Evolutionary conservation across 1,139 yeast genomes (phyloP).

Genomic region (Geotrichum siamense): DNA sequence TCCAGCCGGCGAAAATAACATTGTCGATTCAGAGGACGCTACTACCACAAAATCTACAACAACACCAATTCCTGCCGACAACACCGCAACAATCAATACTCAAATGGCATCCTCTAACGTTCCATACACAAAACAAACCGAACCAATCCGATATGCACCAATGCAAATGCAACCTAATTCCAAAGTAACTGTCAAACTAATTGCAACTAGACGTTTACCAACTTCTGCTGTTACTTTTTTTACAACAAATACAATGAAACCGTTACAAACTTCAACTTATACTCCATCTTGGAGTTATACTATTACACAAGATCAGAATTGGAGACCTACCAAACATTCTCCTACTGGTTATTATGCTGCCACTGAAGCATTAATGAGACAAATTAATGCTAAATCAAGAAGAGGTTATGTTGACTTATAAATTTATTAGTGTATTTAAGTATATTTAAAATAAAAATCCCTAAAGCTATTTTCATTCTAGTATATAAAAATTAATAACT

Average conservation of each 20-base stretch:
- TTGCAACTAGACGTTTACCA: constrained; percentile 34
- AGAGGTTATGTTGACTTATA: constrained; percentile 16
- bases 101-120: constrained; percentile 37
- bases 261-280: constrained; percentile 51
- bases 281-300: constrained; percentile 84
- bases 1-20: constrained; percentile 33
- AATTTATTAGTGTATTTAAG: not conserved
- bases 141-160: constrained; percentile 70
- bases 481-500: not conserved
- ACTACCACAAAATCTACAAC: constrained; percentile 52
- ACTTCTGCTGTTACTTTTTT: constrained; percentile 61
- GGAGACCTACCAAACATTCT: constrained; percentile 39
- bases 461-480: not conserved
- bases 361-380: constrained; percentile 19
- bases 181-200: constrained; percentile 43
- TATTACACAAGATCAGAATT: constrained; percentile 52
- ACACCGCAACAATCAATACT: constrained; percentile 32
- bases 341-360: constrained; percentile 29
- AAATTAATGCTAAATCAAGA: constrained; percentile 17
- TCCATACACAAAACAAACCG: constrained; percentile 70
- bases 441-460: not conserved
- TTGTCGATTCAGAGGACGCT: constrained; percentile 26
- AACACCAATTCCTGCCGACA: constrained; percentile 32
- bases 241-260: constrained; percentile 33
- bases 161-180: constrained; percentile 85